Percentiles rank a stretch among this genome's conserved stretches.
Evolutionary conservation across 1,284 basidiomycete species (phyloP).

Genomic region (Ustilago crameri): DNA sequence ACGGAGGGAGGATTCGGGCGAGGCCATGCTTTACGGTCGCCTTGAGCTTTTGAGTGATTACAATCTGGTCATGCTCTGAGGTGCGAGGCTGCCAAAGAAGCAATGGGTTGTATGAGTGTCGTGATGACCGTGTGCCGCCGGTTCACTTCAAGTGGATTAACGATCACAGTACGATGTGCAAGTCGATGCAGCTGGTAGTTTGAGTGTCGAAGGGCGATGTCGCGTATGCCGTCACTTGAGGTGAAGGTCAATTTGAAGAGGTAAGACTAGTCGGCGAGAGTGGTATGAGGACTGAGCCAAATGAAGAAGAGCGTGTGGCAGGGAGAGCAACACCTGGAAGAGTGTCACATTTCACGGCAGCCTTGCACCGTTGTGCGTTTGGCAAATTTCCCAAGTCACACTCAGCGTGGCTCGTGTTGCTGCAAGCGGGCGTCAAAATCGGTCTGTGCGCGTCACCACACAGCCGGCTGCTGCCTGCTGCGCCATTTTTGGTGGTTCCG

Average conservation of each 20-base stretch:
- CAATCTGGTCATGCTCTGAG: slow-evolving; percentile 9
- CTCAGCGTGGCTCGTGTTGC: no score
- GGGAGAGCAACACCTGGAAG: background rate
- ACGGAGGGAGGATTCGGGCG: slow-evolving; percentile 41
- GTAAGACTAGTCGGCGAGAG: no score
- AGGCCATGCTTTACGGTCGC: slow-evolving; percentile 22
- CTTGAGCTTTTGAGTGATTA: background rate
- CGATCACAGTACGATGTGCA: no score
- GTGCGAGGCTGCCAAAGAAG: background rate
- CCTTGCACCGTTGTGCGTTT: no score
- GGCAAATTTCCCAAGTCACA: no score
- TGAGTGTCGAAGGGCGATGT: no score
- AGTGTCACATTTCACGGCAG: slow-evolving; percentile 8
- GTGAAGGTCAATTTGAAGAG: no score
- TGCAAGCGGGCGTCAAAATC: background rate
- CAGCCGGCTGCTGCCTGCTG: slow-evolving; percentile 2
- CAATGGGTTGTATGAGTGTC: background rate
- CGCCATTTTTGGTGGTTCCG: no score
- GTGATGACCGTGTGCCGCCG: background rate
- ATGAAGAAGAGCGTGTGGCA: background rate
- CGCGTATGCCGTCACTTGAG: no score
- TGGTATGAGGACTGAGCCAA: background rate
- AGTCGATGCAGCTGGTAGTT: no score
- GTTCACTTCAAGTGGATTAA: background rate
- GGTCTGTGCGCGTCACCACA: slow-evolving; percentile 41